phyloP scores from a whole-genome alignment of 805 yeast genomes.

The Starmerella bacillaris region DNA sequence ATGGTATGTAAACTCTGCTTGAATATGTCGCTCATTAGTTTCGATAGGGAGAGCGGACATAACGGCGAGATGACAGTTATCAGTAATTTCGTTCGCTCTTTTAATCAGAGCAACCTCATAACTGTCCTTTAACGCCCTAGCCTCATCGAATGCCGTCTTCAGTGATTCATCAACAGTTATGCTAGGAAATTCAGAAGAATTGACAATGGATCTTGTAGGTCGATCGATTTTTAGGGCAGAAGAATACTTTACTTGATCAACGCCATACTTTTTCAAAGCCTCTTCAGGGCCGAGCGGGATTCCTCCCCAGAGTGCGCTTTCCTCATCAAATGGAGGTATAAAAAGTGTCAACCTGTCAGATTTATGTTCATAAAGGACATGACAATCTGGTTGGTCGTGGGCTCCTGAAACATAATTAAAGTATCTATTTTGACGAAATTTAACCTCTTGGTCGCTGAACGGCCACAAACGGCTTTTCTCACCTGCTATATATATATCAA shows the following conservation, averaged over 20 bases:
- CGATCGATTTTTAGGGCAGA: slow-evolving; percentile 28
- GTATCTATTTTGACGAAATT: slow-evolving; percentile 77
- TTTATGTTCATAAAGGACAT: slow-evolving; percentile 38
- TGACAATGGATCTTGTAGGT: slow-evolving; percentile 16
- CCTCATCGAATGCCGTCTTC: slow-evolving; percentile 61
- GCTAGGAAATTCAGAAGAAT: slow-evolving; percentile 8
- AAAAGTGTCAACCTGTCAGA: slow-evolving; percentile 48
- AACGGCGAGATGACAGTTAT: slow-evolving; percentile 73
- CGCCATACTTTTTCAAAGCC: slow-evolving; percentile 51
- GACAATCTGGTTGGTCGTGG: slow-evolving; percentile 52
- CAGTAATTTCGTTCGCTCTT: slow-evolving; percentile 71
- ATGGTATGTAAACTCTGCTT: slow-evolving; percentile 89
- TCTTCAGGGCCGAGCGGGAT: slow-evolving; percentile 52
- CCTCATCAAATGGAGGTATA: slow-evolving; percentile 67
- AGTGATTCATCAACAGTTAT: slow-evolving; percentile 16
- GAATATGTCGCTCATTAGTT: slow-evolving; percentile 70
- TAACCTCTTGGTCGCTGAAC: slow-evolving; percentile 62
- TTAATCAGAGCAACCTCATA: slow-evolving; percentile 61
- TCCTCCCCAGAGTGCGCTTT: slow-evolving; percentile 95
- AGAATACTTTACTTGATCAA: slow-evolving; percentile 59
- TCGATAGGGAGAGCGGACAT: slow-evolving; percentile 87
- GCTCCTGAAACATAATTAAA: slow-evolving; percentile 77
- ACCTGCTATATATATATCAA: slow-evolving; percentile 27
- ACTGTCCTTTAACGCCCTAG: slow-evolving; percentile 68
- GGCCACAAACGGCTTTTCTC: slow-evolving; percentile 33